Evolutionary conservation across 2,329 filamentous ascomycete species (phyloP), one percentile per base, ranked within the genome.

Genomic region (Aureobasidium pullulans): DNA sequence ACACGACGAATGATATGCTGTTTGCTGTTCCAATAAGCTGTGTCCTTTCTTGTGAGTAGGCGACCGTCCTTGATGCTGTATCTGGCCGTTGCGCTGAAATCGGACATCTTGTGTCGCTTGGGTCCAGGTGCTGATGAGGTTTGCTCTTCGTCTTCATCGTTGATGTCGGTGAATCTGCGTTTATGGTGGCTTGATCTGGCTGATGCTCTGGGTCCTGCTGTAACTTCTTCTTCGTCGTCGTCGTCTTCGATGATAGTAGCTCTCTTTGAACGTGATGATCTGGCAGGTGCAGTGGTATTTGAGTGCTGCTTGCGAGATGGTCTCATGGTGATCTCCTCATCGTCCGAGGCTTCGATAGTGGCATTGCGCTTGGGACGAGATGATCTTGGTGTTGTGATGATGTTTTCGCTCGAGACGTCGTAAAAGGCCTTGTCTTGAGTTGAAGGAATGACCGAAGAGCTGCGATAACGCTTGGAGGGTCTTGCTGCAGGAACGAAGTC

Each of bases 341-440:
- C 23, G 23, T 23, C 23, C 23, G 23, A 11, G 13, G 23, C 11
- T 31, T 29, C 23, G 19, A 16, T n/a, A 7, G 15, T 31, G 28
- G 29, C 1, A 11, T 16, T 32, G 16, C 11, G 32, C 23, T 19
- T 23, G 31, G 29, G 7, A 19, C 48, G 48, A 40, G 48, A 40
- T 39, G 48, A 23, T 11, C 50, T 54, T 8, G 37, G 13, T 32
- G 15, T 37, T 15, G 50, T 13, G n/a, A 56, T 19, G 52, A 56
- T 46, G 40, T 56, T 56, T 2, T 15, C 40, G 31, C 11, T 29
- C 11, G 52, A 56, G 52, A 56, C n/a, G 3, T 37, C 40, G 52
- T 56, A 56, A 40, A 36, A 56, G n/a, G 52, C 40, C 9, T 15
- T 11, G 15, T 44, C 40, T n/a, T 56, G 52, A 37, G 52, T 56